Evolutionary conservation across 305 asterid genomes (phyloP).

Genomic region (Solanum hybrid): DNA sequence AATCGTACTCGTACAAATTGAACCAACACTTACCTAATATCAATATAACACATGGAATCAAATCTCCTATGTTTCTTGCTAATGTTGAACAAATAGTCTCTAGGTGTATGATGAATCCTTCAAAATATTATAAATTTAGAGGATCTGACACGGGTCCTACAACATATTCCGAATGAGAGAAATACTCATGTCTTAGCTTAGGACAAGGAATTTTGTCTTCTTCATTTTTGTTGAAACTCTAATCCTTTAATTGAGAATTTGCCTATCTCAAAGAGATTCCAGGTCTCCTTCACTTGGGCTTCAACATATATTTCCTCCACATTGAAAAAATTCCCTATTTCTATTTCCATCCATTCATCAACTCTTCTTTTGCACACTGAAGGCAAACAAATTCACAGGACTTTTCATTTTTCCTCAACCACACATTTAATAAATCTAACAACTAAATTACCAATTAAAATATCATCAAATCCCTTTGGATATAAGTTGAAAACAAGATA

Average conservation of each 20-base stretch:
- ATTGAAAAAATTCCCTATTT: background rate
- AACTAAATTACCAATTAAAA: background rate
- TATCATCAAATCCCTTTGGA: background rate
- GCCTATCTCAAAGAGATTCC: background rate
- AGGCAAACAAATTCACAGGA: background rate
- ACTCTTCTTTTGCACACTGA: background rate
- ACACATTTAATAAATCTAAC: background rate
- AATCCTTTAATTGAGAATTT: background rate
- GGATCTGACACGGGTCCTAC: background rate
- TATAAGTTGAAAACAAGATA: background rate
- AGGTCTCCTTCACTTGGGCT: background rate
- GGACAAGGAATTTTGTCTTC: background rate
- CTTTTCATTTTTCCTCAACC: background rate
- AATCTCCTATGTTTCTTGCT: background rate
- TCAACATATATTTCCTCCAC: background rate
- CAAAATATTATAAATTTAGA: no score
- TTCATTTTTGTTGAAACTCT: background rate
- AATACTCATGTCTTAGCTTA: no score
- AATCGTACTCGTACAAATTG: background rate
- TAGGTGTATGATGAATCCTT: background rate
- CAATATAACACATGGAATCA: background rate
- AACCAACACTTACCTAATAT: background rate
- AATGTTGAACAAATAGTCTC: background rate
- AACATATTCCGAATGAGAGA: background rate
- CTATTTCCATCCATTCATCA: background rate